Percentiles rank a stretch among this genome's conserved stretches.
These are phyloP conservation scores for Chlamydomonas incerta DNA, from an alignment of 139 green algal species.

Conservation along the genomic window DNA sequence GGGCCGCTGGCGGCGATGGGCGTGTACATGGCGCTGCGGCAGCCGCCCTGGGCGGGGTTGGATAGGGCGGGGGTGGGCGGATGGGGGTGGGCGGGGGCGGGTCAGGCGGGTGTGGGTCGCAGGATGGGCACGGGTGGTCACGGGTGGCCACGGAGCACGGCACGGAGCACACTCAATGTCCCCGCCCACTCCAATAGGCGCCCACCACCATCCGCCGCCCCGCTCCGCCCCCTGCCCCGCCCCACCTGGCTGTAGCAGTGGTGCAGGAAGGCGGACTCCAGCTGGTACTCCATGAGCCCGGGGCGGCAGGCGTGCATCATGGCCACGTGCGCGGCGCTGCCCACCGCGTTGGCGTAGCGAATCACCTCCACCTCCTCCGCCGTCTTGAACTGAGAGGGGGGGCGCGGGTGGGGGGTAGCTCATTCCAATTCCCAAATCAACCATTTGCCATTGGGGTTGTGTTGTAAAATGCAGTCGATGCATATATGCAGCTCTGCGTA, in stretches of 20 bases:
- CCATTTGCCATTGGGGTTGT: too few relatives aligned
- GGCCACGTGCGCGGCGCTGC: constrained; percentile 76
- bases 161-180: too few relatives aligned
- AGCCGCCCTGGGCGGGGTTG: constrained; percentile 22
- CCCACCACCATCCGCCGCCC: too few relatives aligned
- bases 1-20: constrained; percentile 85
- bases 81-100: too few relatives aligned
- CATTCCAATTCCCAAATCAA: too few relatives aligned
- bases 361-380: constrained; percentile 79
- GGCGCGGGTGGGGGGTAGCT: not conserved
- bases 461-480: too few relatives aligned
- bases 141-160: too few relatives aligned
- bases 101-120: too few relatives aligned
- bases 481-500: too few relatives aligned
- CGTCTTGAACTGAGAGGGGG: constrained; percentile 67
- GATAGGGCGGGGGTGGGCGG: too few relatives aligned
- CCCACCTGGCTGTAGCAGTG: constrained; percentile 70
- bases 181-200: too few relatives aligned
- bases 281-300: constrained; percentile 51
- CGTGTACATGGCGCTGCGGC: constrained; percentile 74
- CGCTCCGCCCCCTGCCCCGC: not conserved
- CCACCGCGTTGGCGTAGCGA: constrained; percentile 77
- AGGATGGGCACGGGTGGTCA: too few relatives aligned
- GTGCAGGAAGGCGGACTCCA: constrained; percentile 82
- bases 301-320: constrained; percentile 69